These are phyloP conservation scores for Saccharomyces hybrid DNA, from an alignment of 1,139 yeast species.

Conservation along the genomic window DNA sequence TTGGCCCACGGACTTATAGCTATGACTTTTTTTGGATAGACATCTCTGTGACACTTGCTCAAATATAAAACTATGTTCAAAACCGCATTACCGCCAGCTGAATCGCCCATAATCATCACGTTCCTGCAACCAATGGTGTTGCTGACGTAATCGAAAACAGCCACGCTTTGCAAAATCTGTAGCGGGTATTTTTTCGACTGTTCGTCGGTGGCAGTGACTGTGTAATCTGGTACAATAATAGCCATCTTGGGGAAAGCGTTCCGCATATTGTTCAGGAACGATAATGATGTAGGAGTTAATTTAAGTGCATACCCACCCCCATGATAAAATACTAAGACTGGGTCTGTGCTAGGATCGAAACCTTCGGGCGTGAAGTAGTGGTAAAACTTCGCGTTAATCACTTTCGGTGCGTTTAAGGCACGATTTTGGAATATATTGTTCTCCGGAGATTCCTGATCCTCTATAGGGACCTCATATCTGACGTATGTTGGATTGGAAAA, in stretches of 20 bases:
- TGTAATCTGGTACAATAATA: slow-evolving; percentile 15
- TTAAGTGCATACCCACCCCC: slow-evolving; percentile 22
- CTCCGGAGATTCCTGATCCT: background rate
- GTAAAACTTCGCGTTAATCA: background rate
- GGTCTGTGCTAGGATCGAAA: slow-evolving; percentile 14
- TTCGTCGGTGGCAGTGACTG: slow-evolving; percentile 9
- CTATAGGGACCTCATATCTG: slow-evolving; percentile 1
- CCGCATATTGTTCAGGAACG: slow-evolving; percentile 11
- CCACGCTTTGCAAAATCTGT: slow-evolving; percentile 13
- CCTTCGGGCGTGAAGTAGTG: slow-evolving; percentile 11
- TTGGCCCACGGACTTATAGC: no score
- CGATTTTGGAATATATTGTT: slow-evolving; percentile 1
- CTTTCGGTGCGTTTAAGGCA: background rate
- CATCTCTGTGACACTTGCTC: no score
- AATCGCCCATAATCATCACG: no score
- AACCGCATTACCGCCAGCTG: no score
- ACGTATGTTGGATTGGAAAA: background rate
- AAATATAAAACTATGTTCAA: no score
- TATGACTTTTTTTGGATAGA: no score
- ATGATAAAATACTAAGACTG: slow-evolving; percentile 14
- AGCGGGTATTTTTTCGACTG: slow-evolving; percentile 8
- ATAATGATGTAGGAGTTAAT: slow-evolving; percentile 11
- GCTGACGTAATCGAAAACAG: slow-evolving; percentile 10
- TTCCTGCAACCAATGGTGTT: no score
- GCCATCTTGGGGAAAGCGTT: slow-evolving; percentile 12